phyloP scores from a whole-genome alignment of 2,329 filamentous ascomycete species.

The Penicillium sp. region DNA sequence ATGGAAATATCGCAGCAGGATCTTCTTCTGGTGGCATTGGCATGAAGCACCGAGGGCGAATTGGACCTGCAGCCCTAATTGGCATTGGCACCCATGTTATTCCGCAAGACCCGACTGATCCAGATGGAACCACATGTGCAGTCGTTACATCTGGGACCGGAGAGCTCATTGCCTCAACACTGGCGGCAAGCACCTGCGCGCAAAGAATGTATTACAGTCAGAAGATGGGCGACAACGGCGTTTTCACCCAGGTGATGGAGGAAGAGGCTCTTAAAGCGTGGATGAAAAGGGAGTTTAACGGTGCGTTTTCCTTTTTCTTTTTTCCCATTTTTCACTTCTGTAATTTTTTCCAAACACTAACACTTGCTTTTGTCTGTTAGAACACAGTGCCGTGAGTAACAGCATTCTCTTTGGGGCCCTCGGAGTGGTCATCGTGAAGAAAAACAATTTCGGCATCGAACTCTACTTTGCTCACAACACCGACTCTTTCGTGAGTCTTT shows the following conservation, averaged over 20 bases:
- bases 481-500: constrained; percentile 63
- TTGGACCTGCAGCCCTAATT: constrained; percentile 89
- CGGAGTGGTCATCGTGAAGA: constrained; percentile 87
- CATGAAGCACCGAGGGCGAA: constrained; percentile 91
- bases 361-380: constrained; percentile 29
- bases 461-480: constrained; percentile 97
- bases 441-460: constrained; percentile 69
- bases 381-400: constrained; percentile 75
- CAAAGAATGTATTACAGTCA: constrained; percentile 74
- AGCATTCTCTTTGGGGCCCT: constrained; percentile 85
- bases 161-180: constrained; percentile 95
- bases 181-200: constrained; percentile 83
- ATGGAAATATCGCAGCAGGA: constrained; percentile 85
- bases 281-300: constrained; percentile 87
- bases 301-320: constrained; percentile 38
- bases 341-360: neutral
- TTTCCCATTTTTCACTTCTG: neutral
- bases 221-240: constrained; percentile 59
- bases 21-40: constrained; percentile 97
- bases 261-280: constrained; percentile 76
- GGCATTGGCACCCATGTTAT: constrained; percentile 88
- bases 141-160: constrained; percentile 91
- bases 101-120: constrained; percentile 69
- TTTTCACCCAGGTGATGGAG: constrained; percentile 65
- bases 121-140: constrained; percentile 68